Conservation (phyloP, 495 filamentous ascomycete genomes). For the Ascodesmis nigricans region DNA sequence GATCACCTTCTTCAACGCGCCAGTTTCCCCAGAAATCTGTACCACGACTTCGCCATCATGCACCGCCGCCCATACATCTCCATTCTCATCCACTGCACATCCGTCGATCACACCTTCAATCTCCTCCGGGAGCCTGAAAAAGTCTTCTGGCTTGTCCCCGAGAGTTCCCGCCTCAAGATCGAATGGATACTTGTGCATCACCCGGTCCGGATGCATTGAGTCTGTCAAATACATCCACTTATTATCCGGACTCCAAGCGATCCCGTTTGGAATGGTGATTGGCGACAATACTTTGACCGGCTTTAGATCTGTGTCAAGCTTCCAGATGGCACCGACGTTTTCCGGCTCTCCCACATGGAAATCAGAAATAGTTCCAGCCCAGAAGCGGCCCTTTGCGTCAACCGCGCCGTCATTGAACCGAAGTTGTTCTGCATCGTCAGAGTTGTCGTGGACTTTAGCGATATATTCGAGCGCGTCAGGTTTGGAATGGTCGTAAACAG, state of each 20-base stretch:
- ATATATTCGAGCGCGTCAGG: constrained; percentile 23
- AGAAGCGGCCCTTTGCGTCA: constrained; percentile 64
- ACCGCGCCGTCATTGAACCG: constrained; percentile 63
- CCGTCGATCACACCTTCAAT: constrained; percentile 49
- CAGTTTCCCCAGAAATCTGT: constrained; percentile 40
- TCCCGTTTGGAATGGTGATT: constrained; percentile 75
- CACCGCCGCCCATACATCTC: constrained; percentile 56
- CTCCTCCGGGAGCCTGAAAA: constrained; percentile 34
- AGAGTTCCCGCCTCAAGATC: constrained; percentile 37
- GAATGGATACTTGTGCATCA: constrained; percentile 58
- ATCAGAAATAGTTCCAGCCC: constrained; percentile 49
- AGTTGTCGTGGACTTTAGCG: no score
- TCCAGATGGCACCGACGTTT: constrained; percentile 38
- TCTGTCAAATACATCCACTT: constrained; percentile 71
- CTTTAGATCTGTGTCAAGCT: constrained; percentile 11
- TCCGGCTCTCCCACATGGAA: constrained; percentile 30
- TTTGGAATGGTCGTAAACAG: constrained; percentile 38
- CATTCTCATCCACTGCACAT: constrained; percentile 48
- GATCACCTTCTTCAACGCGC: constrained; percentile 41
- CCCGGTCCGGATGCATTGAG: constrained; percentile 44
- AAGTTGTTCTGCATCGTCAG: constrained; percentile 18
- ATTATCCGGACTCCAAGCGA: constrained; percentile 30
- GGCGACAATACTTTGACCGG: constrained; percentile 9
- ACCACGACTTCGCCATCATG: constrained; percentile 49
- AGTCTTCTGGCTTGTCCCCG: constrained; percentile 43